Evolutionary conservation across 305 asterid species (phyloP), one percentile per base, ranked within the genome.

Genomic region (Fraxinus angustifolia): DNA sequence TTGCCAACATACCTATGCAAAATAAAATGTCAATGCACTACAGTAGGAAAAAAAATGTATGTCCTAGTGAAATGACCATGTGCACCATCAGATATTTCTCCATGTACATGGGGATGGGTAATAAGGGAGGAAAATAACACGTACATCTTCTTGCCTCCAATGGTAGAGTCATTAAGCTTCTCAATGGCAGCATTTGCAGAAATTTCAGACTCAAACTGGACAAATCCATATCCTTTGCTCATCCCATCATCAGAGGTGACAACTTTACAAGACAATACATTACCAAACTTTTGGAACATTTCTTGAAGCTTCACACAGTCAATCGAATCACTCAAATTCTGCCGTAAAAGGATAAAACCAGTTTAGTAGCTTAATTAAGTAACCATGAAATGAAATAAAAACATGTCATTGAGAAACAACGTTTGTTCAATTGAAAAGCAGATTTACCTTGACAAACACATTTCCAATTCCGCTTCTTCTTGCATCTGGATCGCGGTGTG

Each of bases 161-260:
- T 83, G 10, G 35, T 67, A 31, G 84, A 80, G 81, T 95, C 98
- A 87, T 93, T 91, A 86, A 93, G 94, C 82, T 90, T 82, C 87
- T 90, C 94, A 87, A 93, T 95, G 79, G 99, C 93, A 78, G 91
- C 87, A 70, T 78, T 87, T 21, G 97, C 97, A 78, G 93, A 87
- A 70, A 82, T 87, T 86, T 90, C 98, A 34, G 91, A 75, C 76
- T 91, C 97, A 90, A 92, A 93, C 87, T 95, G 99, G 84, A 93
- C 95, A 87, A 95, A 95, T 73, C 99, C 99, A 84, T 92, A 91
- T 81, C 97, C 99, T 86, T 86, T 93, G 92, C 97, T 93, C 89
- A 89, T 92, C 79, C 99, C 98, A 86, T 95, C 95, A 62, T 91
- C 97, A 82, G 88, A 88, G 48, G 83, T 86, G 75, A 82, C 92